Conservation (phyloP, 2,329 filamentous ascomycete species). For the Monilinia fructicola region DNA sequence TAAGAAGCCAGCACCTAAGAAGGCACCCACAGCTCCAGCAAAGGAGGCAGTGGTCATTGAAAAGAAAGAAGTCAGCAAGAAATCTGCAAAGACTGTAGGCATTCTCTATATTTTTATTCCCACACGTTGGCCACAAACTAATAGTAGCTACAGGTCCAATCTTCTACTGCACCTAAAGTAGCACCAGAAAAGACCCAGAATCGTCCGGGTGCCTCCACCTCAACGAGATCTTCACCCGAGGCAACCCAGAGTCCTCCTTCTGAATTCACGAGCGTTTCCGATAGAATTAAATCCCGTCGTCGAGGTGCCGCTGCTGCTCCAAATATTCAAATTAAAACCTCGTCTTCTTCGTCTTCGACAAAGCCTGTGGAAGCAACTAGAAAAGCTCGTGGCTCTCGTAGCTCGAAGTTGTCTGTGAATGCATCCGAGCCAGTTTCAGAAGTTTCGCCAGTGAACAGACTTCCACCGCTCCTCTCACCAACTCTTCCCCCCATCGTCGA, state of each 20-base stretch:
- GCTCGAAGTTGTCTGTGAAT: too few relatives aligned
- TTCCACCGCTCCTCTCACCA: background rate
- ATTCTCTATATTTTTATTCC: background rate
- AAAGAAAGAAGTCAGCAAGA: background rate
- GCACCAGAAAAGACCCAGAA: background rate
- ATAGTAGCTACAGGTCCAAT: background rate
- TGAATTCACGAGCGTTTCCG: background rate
- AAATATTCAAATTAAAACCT: too few relatives aligned
- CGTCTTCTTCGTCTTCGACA: too few relatives aligned
- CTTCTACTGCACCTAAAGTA: background rate
- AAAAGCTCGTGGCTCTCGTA: too few relatives aligned
- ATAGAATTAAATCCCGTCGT: background rate
- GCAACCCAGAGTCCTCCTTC: background rate
- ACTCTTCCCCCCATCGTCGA: too few relatives aligned
- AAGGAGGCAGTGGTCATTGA: background rate
- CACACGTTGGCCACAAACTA: background rate
- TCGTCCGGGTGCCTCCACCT: background rate
- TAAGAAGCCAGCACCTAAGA: background rate
- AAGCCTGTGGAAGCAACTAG: too few relatives aligned
- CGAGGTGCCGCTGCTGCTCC: background rate
- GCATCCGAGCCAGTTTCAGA: too few relatives aligned
- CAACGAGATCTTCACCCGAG: background rate
- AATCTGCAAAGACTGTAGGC: background rate
- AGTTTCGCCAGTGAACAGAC: too few relatives aligned
- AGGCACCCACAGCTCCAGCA: background rate